These are phyloP conservation scores for Pseudotulostoma volvatum DNA, from an alignment of 495 filamentous ascomycete species.

Conservation along the genomic window DNA sequence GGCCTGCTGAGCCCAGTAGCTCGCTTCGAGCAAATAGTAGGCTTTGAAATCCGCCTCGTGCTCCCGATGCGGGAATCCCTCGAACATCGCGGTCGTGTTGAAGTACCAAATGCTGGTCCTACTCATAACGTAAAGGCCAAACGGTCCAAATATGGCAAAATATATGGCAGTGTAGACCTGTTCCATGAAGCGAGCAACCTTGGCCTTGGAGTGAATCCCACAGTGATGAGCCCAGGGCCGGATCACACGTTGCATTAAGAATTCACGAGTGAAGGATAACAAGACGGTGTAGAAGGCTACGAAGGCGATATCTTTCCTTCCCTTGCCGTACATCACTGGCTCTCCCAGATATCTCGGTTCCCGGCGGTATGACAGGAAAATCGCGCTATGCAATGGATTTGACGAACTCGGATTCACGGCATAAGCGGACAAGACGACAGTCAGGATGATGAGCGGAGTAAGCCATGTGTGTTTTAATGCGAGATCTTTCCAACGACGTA, in stretches of 20 bases:
- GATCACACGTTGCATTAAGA: constrained; percentile 86
- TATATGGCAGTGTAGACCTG: constrained; percentile 96
- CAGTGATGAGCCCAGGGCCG: constrained; percentile 56
- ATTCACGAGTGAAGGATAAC: constrained; percentile 85
- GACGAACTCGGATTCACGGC: constrained; percentile 59
- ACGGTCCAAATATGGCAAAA: constrained; percentile 71
- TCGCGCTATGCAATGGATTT: constrained; percentile 71
- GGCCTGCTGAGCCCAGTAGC: constrained; percentile 92
- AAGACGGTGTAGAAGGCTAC: constrained; percentile 82
- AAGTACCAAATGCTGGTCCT: constrained; percentile 94
- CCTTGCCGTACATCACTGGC: constrained; percentile 75
- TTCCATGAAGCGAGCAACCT: constrained; percentile 91
- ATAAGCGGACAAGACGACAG: constrained; percentile 49
- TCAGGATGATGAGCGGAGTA: constrained; percentile 55
- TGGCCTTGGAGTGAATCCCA: constrained; percentile 57
- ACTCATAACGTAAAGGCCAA: constrained; percentile 85
- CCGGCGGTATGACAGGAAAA: constrained; percentile 87
- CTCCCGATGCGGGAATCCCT: constrained; percentile 72
- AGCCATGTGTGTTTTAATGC: constrained; percentile 66
- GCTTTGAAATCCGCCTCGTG: constrained; percentile 86
- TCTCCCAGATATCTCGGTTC: constrained; percentile 36
- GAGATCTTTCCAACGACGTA: constrained; percentile 48
- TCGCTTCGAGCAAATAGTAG: constrained; percentile 89
- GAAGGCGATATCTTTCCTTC: constrained; percentile 66
- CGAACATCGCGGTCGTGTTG: constrained; percentile 83